Conservation (phyloP, 306 rosid genomes). For the Biancaea sappan region DNA sequence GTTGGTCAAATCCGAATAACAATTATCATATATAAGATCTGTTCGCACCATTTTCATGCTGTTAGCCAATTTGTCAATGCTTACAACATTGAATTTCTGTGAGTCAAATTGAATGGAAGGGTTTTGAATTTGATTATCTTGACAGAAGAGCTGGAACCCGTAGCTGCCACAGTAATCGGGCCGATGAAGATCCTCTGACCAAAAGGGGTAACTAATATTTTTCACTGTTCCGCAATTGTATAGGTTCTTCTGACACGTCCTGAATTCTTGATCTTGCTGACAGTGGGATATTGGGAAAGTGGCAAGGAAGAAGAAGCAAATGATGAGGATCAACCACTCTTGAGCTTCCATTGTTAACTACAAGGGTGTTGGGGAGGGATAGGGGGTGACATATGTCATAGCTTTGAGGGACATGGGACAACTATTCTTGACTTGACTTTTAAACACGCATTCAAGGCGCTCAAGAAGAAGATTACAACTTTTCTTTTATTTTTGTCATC, state of each 20-base stretch:
- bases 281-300: neutral
- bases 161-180: neutral
- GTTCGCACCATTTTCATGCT: conserved; percentile 2
- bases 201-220: conserved; percentile 19
- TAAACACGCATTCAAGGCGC: too few relatives aligned
- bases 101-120: neutral
- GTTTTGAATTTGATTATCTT: neutral
- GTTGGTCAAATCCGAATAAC: neutral
- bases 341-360: too few relatives aligned
- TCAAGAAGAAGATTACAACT: too few relatives aligned
- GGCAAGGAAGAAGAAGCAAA: neutral
- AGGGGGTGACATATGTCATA: too few relatives aligned
- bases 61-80: accelerated
- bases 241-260: neutral
- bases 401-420: too few relatives aligned
- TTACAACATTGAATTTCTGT: neutral
- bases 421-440: too few relatives aligned
- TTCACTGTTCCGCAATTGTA: neutral
- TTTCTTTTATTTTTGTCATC: too few relatives aligned
- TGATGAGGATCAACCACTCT: neutral
- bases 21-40: neutral
- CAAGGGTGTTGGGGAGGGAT: too few relatives aligned
- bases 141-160: conserved; percentile 1
- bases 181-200: neutral
- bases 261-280: neutral